phyloP scores from a whole-genome alignment of 768 basidiomycete genomes.

The Coprinopsis strossmayeri region DNA sequence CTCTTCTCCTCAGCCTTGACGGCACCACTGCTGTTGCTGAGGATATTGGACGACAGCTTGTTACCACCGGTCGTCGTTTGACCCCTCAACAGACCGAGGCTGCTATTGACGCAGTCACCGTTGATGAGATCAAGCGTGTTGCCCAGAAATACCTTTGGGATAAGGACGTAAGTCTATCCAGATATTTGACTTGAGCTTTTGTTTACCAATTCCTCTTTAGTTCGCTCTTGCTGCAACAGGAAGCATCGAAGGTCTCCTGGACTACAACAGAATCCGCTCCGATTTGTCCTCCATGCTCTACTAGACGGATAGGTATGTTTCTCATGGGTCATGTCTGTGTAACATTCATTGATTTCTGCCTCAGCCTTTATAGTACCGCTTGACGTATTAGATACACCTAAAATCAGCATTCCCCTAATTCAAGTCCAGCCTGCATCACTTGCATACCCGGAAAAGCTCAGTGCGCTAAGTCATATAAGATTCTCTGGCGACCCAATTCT shows the following conservation, averaged over 20 bases:
- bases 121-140: slow-evolving; percentile 87
- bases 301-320: slow-evolving; percentile 29
- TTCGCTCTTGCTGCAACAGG: slow-evolving; percentile 87
- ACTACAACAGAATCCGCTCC: slow-evolving; percentile 85
- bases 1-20: slow-evolving; percentile 81
- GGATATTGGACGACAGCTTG: slow-evolving; percentile 96
- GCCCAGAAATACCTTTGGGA: slow-evolving; percentile 98
- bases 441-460: too few relatives aligned
- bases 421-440: too few relatives aligned
- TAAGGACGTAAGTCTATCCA: slow-evolving; percentile 70
- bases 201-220: slow-evolving; percentile 27
- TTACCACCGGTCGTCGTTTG: slow-evolving; percentile 86
- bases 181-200: slow-evolving; percentile 5
- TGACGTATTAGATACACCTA: slow-evolving; percentile 2
- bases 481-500: too few relatives aligned
- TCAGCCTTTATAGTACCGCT: neutral
- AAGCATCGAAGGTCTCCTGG: slow-evolving; percentile 84
- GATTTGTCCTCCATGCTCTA: slow-evolving; percentile 80
- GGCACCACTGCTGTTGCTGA: slow-evolving; percentile 97
- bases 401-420: slow-evolving; percentile 1
- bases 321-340: neutral
- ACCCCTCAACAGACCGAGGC: slow-evolving; percentile 92
- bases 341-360: neutral
- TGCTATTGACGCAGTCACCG: slow-evolving; percentile 83
- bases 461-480: too few relatives aligned